These are phyloP conservation scores for Lenwebbia sp. DNA, from an alignment of 345 rosid genomes.

Conservation along the genomic window DNA sequence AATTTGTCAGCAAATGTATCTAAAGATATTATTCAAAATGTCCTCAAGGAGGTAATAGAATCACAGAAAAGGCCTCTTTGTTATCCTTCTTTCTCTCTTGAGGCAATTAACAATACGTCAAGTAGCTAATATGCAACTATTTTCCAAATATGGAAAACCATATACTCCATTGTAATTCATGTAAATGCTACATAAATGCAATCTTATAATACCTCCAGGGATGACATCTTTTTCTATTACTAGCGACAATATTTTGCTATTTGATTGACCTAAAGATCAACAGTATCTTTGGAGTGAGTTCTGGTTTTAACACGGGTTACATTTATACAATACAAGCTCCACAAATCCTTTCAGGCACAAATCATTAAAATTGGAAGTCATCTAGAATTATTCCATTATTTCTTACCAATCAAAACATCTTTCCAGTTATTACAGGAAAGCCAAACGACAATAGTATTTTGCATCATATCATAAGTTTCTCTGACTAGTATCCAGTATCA, in stretches of 20 bases:
- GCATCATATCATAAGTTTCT: not conserved
- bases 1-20: not conserved
- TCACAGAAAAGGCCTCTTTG: not conserved
- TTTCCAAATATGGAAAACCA: not conserved
- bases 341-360: not conserved
- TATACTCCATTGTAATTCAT: not conserved
- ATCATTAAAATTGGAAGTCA: not conserved
- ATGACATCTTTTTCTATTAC: not conserved
- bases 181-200: not conserved
- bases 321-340: not conserved
- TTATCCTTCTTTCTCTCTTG: not conserved
- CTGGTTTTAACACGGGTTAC: not conserved
- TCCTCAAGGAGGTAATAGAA: not conserved
- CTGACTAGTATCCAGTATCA: not conserved
- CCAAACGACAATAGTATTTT: not conserved
- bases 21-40: not conserved
- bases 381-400: not conserved
- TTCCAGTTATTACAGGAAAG: not conserved
- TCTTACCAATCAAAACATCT: not conserved
- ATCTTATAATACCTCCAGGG: not conserved
- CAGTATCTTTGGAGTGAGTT: not conserved
- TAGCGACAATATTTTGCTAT: not conserved
- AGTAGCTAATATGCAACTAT: not conserved
- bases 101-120: not conserved
- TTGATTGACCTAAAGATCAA: not conserved